Base-by-base conservation (phyloP, 1,139 yeast genomes). In the Pichia sp. region DNA sequence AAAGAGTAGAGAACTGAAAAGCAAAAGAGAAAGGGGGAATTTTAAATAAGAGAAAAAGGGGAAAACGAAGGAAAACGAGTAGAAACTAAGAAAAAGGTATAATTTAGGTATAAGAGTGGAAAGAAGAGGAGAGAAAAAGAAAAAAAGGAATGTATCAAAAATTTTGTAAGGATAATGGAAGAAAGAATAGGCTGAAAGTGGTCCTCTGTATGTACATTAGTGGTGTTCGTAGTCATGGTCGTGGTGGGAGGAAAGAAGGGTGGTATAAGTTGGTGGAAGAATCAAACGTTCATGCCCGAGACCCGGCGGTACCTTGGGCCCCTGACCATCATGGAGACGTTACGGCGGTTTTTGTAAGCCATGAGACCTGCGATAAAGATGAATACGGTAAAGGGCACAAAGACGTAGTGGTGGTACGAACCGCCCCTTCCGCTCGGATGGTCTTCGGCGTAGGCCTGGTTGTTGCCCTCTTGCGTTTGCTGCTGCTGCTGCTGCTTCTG, bases 221-320 rank as follows among this genome's bases (percentile, higher is more conserved):
- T 31, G 34, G 9, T 20, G 24, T 20, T 20, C 24, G 24, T 20
- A 20, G 24, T 20, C 24, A 20, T 20, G 24, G 24, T 20, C 24
- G 24, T 2, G 12, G 5, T 8, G 34, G 34, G 2, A 31, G 9
- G 4, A 4, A 12, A 12, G 34, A 4, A 31, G 34, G 34, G 34
- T 31, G 34, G 34, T 31, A 31, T 31, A 31, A 31, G 34, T 31
- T 31, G 40, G 40, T 12, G 40, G 16, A 36, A 20, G 24, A 20
- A 9, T n/a, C 20, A 17, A 8, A 34, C 45, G 27, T 34, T 33
- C 20, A 34, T 43, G 6, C 48, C 40, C 30, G 44, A 31, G 20
- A 64, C 51, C 50, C 68, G 59, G 55, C 68, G 61, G 53, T 67
- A 66, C 58, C 69, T 61, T 50, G 69, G 67, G 17, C 68, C 68